phyloP scores from a whole-genome alignment of 768 basidiomycete genomes.

The Calocybe gangraenosa region DNA sequence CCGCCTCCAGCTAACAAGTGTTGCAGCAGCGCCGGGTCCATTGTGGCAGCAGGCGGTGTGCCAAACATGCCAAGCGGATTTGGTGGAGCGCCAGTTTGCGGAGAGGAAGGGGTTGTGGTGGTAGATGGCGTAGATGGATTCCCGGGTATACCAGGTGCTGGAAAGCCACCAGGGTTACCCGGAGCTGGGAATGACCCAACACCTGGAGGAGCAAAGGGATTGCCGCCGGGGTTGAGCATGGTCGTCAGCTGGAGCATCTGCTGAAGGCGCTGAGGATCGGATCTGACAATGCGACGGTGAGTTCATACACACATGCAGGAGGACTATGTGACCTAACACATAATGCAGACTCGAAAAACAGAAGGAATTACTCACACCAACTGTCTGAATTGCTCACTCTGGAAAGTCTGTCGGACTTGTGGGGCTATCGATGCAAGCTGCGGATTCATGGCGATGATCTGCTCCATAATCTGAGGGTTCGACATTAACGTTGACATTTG shows the following conservation, averaged over 20 bases:
- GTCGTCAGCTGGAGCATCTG: conserved; percentile 73
- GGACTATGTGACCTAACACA: not conserved
- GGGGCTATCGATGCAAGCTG: conserved; percentile 73
- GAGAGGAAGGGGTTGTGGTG: conserved; percentile 12
- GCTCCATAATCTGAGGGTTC: conserved; percentile 85
- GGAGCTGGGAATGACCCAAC: conserved; percentile 4
- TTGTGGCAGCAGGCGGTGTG: conserved; percentile 19
- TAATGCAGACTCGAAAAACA: not conserved
- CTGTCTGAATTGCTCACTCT: conserved; percentile 68
- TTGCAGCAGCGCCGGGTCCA: conserved; percentile 42
- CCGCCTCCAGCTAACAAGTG: conserved; percentile 33
- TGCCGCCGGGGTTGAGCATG: conserved; percentile 40
- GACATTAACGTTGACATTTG: conserved; percentile 87
- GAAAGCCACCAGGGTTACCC: conserved; percentile 13
- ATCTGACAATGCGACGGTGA: conserved; percentile 29
- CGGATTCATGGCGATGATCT: conserved; percentile 80
- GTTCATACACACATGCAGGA: not conserved
- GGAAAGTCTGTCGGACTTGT: conserved; percentile 74
- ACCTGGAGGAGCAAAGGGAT: not conserved
- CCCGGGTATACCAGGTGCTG: not conserved
- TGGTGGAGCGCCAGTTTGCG: conserved; percentile 17
- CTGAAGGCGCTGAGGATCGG: conserved; percentile 75
- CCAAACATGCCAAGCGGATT: conserved; percentile 22
- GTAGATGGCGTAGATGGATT: not conserved
- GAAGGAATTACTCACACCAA: conserved; percentile 67